These are phyloP conservation scores for Monilinia polystroma DNA, from an alignment of 2,329 filamentous ascomycete genomes.

Conservation along the genomic window DNA sequence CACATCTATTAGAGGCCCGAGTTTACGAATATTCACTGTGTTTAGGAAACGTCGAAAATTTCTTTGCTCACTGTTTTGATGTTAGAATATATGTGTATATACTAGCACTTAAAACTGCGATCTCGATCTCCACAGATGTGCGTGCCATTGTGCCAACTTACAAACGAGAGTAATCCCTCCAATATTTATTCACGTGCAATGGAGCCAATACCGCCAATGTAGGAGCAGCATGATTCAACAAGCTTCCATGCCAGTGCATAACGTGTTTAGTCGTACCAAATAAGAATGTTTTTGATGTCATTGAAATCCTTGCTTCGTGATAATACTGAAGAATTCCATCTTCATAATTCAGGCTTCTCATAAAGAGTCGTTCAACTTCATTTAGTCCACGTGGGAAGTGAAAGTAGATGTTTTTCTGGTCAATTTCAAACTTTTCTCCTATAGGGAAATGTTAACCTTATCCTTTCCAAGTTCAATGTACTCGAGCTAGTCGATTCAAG, in stretches of 20 bases:
- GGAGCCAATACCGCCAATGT: not conserved
- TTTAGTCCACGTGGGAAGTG: not conserved
- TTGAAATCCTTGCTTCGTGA: not conserved
- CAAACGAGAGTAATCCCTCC: not conserved
- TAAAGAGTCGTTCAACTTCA: not conserved
- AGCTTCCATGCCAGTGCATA: not conserved
- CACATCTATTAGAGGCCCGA: not conserved
- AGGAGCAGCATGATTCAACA: not conserved
- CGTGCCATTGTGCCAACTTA: not conserved
- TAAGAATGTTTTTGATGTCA: not conserved
- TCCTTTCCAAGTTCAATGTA: not conserved
- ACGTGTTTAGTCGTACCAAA: conserved; percentile 1
- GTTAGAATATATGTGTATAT: not conserved
- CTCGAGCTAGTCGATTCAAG: not conserved
- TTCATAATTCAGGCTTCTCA: not conserved
- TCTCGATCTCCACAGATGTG: not conserved
- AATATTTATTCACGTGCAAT: conserved; percentile 12
- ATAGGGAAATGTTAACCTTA: not conserved
- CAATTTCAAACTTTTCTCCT: not conserved
- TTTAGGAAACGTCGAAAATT: not conserved
- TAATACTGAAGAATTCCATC: not conserved
- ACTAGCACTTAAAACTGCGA: not conserved
- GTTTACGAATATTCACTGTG: not conserved
- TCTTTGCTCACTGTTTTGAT: not conserved
- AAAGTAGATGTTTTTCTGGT: not conserved